Conservation (phyloP, 352 stramenopile species). For the Globisporangium ultimum region DNA sequence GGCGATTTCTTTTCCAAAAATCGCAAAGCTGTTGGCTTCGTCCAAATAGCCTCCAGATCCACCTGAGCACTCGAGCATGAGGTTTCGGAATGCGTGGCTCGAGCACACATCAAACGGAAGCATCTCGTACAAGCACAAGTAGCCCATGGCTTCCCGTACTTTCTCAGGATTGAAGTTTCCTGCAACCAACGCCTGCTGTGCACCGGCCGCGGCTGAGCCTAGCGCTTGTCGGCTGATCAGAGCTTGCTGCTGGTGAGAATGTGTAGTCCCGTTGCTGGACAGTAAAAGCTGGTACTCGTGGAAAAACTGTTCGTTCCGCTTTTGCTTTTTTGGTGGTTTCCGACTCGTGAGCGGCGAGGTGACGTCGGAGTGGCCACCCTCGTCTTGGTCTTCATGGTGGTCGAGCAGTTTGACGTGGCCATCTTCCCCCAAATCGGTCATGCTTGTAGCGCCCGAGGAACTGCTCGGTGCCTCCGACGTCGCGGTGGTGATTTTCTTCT, state of each 20-base stretch:
- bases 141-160: constrained; percentile 54
- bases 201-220: not conserved
- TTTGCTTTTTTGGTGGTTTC: constrained; percentile 33
- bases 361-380: constrained; percentile 1
- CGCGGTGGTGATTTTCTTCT: constrained; percentile 37
- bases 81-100: constrained; percentile 49
- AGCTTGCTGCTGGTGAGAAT: constrained; percentile 15
- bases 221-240: not conserved
- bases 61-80: constrained; percentile 56
- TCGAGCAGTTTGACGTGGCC: constrained; percentile 22
- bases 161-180: constrained; percentile 43
- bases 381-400: constrained; percentile 8
- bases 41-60: constrained; percentile 27
- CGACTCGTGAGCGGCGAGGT: constrained; percentile 1
- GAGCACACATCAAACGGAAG: constrained; percentile 65
- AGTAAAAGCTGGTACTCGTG: constrained; percentile 27
- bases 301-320: constrained; percentile 36
- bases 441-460: not conserved
- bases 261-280: not conserved
- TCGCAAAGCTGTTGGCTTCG: constrained; percentile 33
- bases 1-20: constrained; percentile 47
- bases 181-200: constrained; percentile 2
- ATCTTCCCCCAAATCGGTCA: constrained; percentile 4
- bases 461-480: not conserved
- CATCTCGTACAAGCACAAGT: constrained; percentile 67